Conservation (phyloP, 306 rosid genomes). For the Vachellia collinsii region DNA sequence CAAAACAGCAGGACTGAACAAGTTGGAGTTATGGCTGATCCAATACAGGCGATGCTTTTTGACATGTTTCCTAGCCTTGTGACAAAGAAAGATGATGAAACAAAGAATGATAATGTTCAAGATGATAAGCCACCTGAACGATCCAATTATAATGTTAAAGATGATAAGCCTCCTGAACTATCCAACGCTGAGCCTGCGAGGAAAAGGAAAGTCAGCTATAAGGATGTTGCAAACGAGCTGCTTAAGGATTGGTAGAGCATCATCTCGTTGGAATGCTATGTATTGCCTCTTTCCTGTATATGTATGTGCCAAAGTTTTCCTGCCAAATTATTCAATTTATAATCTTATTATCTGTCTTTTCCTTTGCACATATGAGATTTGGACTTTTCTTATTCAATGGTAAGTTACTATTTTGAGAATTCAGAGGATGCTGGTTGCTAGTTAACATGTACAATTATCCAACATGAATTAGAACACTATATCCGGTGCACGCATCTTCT, state of each 20-base stretch:
- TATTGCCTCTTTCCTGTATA: conserved; percentile 10
- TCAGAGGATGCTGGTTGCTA: background rate
- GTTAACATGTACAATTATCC: background rate
- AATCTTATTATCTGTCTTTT: background rate
- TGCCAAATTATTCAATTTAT: background rate
- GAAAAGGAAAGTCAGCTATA: conserved; percentile 89
- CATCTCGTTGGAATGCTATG: conserved; percentile 7
- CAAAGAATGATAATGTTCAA: conserved; percentile 9
- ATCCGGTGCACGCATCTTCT: background rate
- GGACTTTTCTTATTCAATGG: background rate
- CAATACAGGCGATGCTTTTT: conserved; percentile 82
- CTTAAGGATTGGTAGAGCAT: conserved; percentile 75
- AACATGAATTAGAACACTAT: background rate
- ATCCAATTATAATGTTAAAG: conserved; percentile 32
- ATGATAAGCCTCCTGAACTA: conserved; percentile 46
- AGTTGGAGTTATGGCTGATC: conserved; percentile 57
- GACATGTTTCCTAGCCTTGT: conserved; percentile 83
- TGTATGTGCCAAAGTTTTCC: background rate
- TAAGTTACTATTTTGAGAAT: background rate
- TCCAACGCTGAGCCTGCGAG: conserved; percentile 50
- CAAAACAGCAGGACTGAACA: conserved; percentile 43
- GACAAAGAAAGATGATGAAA: conserved; percentile 45
- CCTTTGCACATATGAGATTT: conserved; percentile 3
- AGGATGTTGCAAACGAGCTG: conserved; percentile 70
- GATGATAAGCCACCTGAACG: conserved; percentile 48